Base-by-base conservation (phyloP, 1,139 yeast species). In the Taphrina populina region DNA sequence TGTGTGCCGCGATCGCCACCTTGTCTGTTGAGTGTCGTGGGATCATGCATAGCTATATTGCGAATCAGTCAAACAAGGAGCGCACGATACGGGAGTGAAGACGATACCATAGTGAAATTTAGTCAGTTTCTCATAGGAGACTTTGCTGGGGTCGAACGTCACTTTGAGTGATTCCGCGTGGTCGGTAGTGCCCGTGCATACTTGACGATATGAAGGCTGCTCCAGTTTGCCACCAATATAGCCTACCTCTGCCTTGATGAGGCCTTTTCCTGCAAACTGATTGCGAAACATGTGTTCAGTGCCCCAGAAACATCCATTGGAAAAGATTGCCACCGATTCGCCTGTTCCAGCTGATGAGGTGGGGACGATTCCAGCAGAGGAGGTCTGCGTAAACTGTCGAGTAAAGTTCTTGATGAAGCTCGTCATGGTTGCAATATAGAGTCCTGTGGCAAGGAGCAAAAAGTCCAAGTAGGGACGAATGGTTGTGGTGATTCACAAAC, bases 1-100 rank as follows among this genome's bases (percentile, higher is more conserved):
- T 88, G 96, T 1, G 88, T 78, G 7, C 96, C 96, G 10, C 67
- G 65, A 66, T 88, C 95, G 13, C 87, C 86, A 4, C 96, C 96
- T 69, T 88, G 96, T 1, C 80, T 67, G 65, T 80, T 73, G 60
- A 69, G 57, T 6, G 77, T 73, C 21, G 79, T 78, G 13, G 80
- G 95, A 69, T 92, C 97, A 68, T 92, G 98, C 71, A 88, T 88
- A 66, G 52, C 37, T 40, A n/a, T 1, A 27, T 27, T 27, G 30
- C 11, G 7, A 10, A 3, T 21, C 11, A 11, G 8, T 11, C 2
- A 1, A 37, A 15, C 15, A 37, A 29, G 5, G 13, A 23, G 11
- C 17, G 29, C 11, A 19, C 11, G n/a, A 21, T 6, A 19, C 6
- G 21, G 4, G 29, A 27, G 13, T n/a, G 26, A 21, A 26, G 4